Evolutionary conservation across 192 early-diverging fungal genomes (phyloP), one percentile per base, ranked within the genome.

Genomic region (Thamnidium elegans): DNA sequence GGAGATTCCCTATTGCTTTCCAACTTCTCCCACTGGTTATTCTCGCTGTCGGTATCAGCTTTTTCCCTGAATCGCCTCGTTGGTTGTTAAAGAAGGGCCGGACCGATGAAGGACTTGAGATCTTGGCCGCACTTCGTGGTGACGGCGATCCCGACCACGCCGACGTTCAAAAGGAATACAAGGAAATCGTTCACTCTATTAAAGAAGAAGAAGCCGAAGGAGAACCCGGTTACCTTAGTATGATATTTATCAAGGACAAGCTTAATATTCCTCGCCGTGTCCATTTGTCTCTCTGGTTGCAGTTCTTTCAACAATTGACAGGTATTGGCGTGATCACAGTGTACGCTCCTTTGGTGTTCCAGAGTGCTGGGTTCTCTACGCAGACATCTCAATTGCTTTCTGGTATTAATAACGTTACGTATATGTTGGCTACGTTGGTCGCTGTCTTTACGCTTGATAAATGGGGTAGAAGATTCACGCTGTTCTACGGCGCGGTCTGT

Each of bases 301-400:
- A 71, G 43, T 61, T 84, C 52, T 75, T 83, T 51, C 83, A 85
- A 68, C 81, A 85, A 55, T 69, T 78, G 58, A 78, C 81, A 23
- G 86, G 86, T 52, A 87, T 87, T 73, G 87, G 82, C 51, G 74
- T 87, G 21, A 66, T 88, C 61, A 71, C 87, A 20, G 87, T 88
- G 55, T 87, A 86, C 60, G 74, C 70, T 19, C 56, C 76, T 19
- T 20, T 58, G 7, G 58, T 86, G 7, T 86, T 86, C 65, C 20
- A 30, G 36, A 36, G 32, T 5, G 79, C 84, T 46, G 83, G 80
- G 15, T 83, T 65, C n/a, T 34, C 46, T 8, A 1, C 31, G n/a
- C 23, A 43, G 10, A 71, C 63, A 4, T 71, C 70, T 39, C 70
- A 71, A 15, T 26, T 71, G 17, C 54, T 71, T 39, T 65, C 70